Conservation (phyloP, 2,329 filamentous ascomycete genomes). For the Didymella segeticola region DNA sequence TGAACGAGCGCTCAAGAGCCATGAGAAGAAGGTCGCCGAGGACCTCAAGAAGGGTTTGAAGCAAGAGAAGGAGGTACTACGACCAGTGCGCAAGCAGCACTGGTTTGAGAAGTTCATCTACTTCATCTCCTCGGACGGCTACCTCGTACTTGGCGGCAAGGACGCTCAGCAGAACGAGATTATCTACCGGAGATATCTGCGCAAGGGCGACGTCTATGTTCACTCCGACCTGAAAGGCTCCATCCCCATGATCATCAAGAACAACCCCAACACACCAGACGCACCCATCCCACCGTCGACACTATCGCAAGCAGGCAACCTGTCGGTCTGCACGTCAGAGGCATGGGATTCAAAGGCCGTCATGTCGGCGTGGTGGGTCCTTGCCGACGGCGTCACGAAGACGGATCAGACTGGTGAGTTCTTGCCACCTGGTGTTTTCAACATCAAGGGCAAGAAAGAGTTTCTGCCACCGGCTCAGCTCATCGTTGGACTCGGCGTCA, state of each 20-base stretch:
- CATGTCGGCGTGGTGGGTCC: constrained; percentile 97
- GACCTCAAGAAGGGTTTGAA: constrained; percentile 89
- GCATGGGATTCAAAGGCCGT: constrained; percentile 97
- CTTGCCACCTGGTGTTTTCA: constrained; percentile 78
- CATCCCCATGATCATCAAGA: constrained; percentile 87
- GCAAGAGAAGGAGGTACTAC: constrained; percentile 86
- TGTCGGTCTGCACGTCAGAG: constrained; percentile 82
- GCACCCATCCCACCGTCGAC: constrained; percentile 92
- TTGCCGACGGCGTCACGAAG: constrained; percentile 88
- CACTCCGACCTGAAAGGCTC: constrained; percentile 89
- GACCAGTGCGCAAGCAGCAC: constrained; percentile 80
- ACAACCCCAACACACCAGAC: constrained; percentile 76
- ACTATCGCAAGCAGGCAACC: constrained; percentile 83
- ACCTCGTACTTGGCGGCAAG: constrained; percentile 86
- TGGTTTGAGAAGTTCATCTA: constrained; percentile 99
- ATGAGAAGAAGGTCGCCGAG: constrained; percentile 84
- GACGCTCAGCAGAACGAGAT: constrained; percentile 91
- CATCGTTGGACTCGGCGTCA: constrained; percentile 82
- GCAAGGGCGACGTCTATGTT: constrained; percentile 89
- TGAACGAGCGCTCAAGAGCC: constrained; percentile 81
- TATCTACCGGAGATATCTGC: constrained; percentile 84
- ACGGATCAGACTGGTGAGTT: constrained; percentile 81
- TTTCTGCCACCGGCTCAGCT: constrained; percentile 87
- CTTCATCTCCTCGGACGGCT: constrained; percentile 95
- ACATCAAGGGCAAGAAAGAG: constrained; percentile 86